These are phyloP conservation scores for Acidiella bohemica DNA, from an alignment of 495 filamentous ascomycete genomes.

Conservation along the genomic window DNA sequence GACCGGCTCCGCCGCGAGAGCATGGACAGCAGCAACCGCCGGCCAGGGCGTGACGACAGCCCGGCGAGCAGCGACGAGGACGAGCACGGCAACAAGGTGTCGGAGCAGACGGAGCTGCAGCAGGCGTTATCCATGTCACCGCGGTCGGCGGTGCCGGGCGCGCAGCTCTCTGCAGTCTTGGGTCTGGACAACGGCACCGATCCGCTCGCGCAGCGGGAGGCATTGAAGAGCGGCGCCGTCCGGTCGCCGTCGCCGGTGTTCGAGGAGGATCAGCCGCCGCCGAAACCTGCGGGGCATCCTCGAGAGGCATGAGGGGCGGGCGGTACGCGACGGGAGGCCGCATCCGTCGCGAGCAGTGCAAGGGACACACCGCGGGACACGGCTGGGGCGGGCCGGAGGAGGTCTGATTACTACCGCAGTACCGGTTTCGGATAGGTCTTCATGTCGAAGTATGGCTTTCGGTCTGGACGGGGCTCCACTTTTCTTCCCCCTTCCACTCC, in stretches of 20 bases:
- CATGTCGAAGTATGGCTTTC: no score
- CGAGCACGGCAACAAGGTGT: conserved; percentile 2
- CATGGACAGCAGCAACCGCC: conserved; percentile 9
- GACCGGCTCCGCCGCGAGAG: conserved; percentile 38
- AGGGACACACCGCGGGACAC: no score
- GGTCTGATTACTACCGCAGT: no score
- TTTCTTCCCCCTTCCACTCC: no score
- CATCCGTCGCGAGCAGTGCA: no score
- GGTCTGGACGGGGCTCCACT: no score
- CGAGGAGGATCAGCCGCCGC: conserved; percentile 8
- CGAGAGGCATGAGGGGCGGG: no score
- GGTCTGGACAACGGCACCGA: conserved; percentile 5
- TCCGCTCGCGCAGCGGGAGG: conserved; percentile 2
- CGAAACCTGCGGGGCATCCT: conserved; percentile 1
- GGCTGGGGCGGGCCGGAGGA: no score
- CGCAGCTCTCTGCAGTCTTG: conserved; percentile 4
- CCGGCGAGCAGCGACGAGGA: conserved; percentile 26
- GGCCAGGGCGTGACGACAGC: conserved; percentile 15
- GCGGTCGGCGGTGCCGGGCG: neutral
- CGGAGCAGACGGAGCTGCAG: conserved; percentile 7
- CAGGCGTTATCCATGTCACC: conserved; percentile 6
- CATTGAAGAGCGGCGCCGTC: conserved; percentile 4
- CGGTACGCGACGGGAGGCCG: no score
- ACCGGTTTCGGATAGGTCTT: no score
- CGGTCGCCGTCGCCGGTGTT: conserved; percentile 8